Conservation (phyloP, 164 flowering plant species). For the Tetracentron sinense region DNA sequence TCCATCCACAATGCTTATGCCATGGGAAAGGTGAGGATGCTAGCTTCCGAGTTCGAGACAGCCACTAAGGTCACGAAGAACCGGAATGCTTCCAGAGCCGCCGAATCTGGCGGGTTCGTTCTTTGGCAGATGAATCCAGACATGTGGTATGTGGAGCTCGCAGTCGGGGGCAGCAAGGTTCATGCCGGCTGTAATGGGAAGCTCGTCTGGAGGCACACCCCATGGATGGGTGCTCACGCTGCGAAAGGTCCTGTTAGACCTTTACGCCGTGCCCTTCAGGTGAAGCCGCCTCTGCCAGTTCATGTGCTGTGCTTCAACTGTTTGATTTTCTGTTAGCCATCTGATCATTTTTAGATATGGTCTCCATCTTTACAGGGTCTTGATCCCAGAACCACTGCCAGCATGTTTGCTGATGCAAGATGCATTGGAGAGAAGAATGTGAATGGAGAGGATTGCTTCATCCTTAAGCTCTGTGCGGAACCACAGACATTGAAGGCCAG, state of each 20-base stretch:
- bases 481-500: constrained; percentile 53
- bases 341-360: constrained; percentile 5
- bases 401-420: constrained; percentile 60
- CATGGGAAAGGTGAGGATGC: constrained; percentile 67
- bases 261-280: constrained; percentile 70
- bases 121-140: constrained; percentile 72
- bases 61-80: constrained; percentile 53
- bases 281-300: constrained; percentile 12
- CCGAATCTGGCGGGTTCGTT: constrained; percentile 58
- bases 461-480: constrained; percentile 60
- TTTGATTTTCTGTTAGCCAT: background rate
- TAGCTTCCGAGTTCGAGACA: constrained; percentile 56
- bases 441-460: constrained; percentile 67
- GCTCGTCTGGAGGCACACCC: constrained; percentile 70
- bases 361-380: constrained; percentile 58
- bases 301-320: background rate
- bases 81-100: constrained; percentile 41
- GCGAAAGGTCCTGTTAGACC: constrained; percentile 74
- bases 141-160: constrained; percentile 79
- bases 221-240: constrained; percentile 66
- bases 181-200: constrained; percentile 70
- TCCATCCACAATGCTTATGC: constrained; percentile 55
- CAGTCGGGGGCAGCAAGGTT: constrained; percentile 59
- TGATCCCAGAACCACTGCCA: constrained; percentile 64
- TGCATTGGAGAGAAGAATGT: constrained; percentile 70